These are phyloP conservation scores for Quercus wislizeni DNA, from an alignment of 306 rosid species.

Conservation along the genomic window DNA sequence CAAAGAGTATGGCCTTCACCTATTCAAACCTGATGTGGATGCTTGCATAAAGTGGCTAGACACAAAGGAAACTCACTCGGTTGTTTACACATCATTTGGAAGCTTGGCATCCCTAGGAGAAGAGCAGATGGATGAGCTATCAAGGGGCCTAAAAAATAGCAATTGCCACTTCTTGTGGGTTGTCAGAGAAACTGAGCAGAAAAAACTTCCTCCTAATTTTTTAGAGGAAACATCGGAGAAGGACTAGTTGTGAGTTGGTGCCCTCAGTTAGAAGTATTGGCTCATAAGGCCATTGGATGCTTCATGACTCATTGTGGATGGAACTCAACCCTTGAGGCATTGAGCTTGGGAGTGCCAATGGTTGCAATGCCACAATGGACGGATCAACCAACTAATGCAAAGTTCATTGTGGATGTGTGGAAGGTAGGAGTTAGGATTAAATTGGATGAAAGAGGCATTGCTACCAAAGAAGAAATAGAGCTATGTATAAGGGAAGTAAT, in stretches of 20 bases:
- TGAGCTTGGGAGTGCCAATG: conserved; percentile 8
- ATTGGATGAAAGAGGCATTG: not conserved
- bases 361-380: conserved; percentile 20
- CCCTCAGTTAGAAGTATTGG: conserved; percentile 9
- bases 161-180: conserved; percentile 5
- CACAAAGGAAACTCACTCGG: not conserved
- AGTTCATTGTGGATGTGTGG: conserved; percentile 16
- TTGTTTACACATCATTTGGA: conserved; percentile 5
- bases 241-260: conserved; percentile 3
- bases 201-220: conserved; percentile 13
- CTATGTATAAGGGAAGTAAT: conserved; percentile 8
- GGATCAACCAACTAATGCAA: conserved; percentile 4
- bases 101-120: not conserved
- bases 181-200: conserved; percentile 1
- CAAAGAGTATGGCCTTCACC: conserved; percentile 10
- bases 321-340: conserved; percentile 13
- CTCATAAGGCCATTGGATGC: not conserved
- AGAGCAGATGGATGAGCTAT: conserved; percentile 6
- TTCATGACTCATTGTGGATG: conserved; percentile 12
- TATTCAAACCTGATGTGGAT: conserved; percentile 1
- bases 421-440: conserved; percentile 10
- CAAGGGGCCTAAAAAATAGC: not conserved
- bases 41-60: conserved; percentile 6
- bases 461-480: conserved; percentile 7
- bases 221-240: not conserved